A percentile compares a stretch with the other conserved stretches of the same genome.
Conservation (phyloP, 2,329 filamentous ascomycete species). For the Penicillium capsulatum region DNA sequence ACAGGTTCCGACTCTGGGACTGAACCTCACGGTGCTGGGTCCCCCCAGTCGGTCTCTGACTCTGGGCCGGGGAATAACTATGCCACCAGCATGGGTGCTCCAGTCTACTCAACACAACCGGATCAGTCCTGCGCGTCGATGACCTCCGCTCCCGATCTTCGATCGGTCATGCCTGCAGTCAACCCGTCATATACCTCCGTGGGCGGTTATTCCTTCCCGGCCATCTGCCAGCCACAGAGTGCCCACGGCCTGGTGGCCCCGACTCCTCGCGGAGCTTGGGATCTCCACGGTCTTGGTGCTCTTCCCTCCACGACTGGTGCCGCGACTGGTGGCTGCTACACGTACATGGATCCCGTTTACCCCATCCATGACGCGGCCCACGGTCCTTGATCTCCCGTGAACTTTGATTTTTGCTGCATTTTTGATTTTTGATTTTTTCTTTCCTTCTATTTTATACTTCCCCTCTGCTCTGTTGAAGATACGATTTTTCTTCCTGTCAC, state of each 20-base stretch:
- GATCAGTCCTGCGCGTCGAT: slow-evolving; percentile 24
- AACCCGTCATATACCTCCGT: slow-evolving; percentile 32
- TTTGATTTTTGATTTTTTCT: slow-evolving; percentile 6
- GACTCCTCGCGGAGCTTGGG: slow-evolving; percentile 36
- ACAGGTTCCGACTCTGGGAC: slow-evolving; percentile 46
- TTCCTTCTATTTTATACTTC: slow-evolving; percentile 21
- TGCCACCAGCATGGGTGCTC: slow-evolving; percentile 40
- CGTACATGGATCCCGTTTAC: slow-evolving; percentile 35
- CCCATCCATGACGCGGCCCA: slow-evolving; percentile 28
- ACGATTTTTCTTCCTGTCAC: slow-evolving; percentile 24
- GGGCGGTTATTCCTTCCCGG: slow-evolving; percentile 31
- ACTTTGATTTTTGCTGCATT: background rate
- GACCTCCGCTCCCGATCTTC: slow-evolving; percentile 38
- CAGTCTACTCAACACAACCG: slow-evolving; percentile 45
- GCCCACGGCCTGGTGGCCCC: slow-evolving; percentile 30
- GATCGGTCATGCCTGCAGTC: slow-evolving; percentile 31
- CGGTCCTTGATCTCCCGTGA: slow-evolving; percentile 16
- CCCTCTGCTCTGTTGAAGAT: slow-evolving; percentile 22
- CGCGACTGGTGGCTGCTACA: slow-evolving; percentile 28
- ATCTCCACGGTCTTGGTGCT: slow-evolving; percentile 33
- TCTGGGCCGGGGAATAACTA: slow-evolving; percentile 45
- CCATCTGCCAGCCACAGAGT: slow-evolving; percentile 29
- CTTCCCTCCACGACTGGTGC: slow-evolving; percentile 26
- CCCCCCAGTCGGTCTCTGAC: slow-evolving; percentile 48
- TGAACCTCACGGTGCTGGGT: slow-evolving; percentile 46